Evolutionary conservation across 306 rosid species (phyloP).

Genomic region (Erythrophleum fordii): DNA sequence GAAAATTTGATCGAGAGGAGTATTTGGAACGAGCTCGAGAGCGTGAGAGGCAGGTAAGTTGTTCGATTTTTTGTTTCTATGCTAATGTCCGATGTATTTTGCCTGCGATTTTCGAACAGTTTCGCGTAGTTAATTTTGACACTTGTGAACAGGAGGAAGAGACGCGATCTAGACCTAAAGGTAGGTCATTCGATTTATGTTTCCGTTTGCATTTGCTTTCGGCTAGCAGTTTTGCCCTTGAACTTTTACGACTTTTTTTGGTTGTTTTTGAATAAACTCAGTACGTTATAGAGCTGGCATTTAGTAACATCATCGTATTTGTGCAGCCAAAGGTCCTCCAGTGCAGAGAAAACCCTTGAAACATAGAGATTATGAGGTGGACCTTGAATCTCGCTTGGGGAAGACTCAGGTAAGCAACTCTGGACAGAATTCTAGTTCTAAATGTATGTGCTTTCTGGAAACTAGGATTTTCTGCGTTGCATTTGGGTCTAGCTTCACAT

Average conservation of each 20-base stretch:
- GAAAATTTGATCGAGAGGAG: conserved; percentile 95
- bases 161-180: conserved; percentile 64
- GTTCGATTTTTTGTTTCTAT: conserved; percentile 2
- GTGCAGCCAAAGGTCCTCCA: conserved; percentile 79
- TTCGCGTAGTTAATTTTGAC: conserved; percentile 5
- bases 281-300: conserved; percentile 9
- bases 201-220: not conserved
- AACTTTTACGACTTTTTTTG: not conserved
- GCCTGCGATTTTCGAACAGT: conserved; percentile 6
- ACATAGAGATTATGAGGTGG: conserved; percentile 95
- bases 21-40: conserved; percentile 92
- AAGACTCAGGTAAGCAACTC: conserved; percentile 75
- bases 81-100: not conserved
- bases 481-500: not conserved
- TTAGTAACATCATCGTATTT: conserved; percentile 22
- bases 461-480: not conserved
- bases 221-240: not conserved
- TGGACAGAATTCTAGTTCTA: not conserved
- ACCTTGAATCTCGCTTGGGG: conserved; percentile 94
- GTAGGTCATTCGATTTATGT: conserved; percentile 42
- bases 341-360: conserved; percentile 95
- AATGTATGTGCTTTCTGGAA: not conserved
- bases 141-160: conserved; percentile 62
- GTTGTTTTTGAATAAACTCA: not conserved
- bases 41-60: conserved; percentile 79